Base-by-base conservation (phyloP, 768 basidiomycete species). In the Lentinula sp. region DNA sequence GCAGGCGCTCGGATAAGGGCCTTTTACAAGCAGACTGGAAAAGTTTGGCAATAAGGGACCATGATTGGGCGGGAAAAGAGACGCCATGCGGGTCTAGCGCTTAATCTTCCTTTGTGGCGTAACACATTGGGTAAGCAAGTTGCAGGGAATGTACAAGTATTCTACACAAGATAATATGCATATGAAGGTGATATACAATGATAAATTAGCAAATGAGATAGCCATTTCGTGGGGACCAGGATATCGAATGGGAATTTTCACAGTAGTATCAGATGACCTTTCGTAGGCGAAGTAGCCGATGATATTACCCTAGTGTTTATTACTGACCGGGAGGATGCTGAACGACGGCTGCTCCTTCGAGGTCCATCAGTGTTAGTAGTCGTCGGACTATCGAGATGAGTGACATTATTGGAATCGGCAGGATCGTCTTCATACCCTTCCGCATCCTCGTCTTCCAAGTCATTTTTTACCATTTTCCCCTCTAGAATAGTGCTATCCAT, bases 391-490 rank as follows among this genome's bases (percentile, higher is more conserved):
- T 55, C 55, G 58, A 59, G 57, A 23, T 42, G 33, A 41, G 54
- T 37, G 42, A 56, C 41, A 43, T 46, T 15, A 28, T 43, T 15
- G 13, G 23, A 48, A 35, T 46, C 23, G 2, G 13, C 15, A 35
- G 23, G 10, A 15, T 46, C 43, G 6, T 63, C 62, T 52, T 57
- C 51, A 48, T 51, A n/a, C 61, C 9, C 56, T 60, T 64, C 48
- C 48, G 57, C 61, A 52, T 61, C 36, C 46, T 52, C 28, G 35
- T 60, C 20, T 16, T 59, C 41, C 15, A 33, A 60, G 23, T 60
- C 63, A 18, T 63, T 51, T 41, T 61, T 65, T 46, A 56, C 67
- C 48, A 64, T 68, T 37, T 68, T 68, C 15, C 65, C 70, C 52
- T 69, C 71, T 6, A 57, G 3, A 28, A 28, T 28, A 28, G 28